These are phyloP conservation scores for Cutaneotrichosporon sp. DNA, from an alignment of 1,284 basidiomycete genomes.

Conservation along the genomic window DNA sequence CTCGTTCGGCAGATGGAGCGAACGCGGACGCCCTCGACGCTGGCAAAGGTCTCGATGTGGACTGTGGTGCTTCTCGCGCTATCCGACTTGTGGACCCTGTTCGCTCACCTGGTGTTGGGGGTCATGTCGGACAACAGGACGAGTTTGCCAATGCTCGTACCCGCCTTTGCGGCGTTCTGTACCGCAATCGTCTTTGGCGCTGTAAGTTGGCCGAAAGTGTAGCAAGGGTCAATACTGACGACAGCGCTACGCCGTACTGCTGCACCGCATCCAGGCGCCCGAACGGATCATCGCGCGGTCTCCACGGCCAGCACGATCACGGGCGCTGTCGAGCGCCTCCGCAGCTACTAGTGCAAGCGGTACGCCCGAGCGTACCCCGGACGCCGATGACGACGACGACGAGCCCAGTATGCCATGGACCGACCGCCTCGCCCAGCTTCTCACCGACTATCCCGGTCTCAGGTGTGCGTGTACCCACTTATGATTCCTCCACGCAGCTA, in stretches of 20 bases:
- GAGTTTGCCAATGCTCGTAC: constrained; percentile 69
- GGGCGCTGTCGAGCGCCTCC: not conserved
- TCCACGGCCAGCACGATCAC: not conserved
- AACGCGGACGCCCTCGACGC: constrained; percentile 69
- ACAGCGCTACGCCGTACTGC: constrained; percentile 74
- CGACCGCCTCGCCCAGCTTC: constrained; percentile 10
- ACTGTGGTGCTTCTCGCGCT: constrained; percentile 70
- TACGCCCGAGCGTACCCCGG: no score
- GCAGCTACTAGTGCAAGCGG: no score
- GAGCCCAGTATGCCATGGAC: constrained; percentile 9
- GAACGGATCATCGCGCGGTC: constrained; percentile 52
- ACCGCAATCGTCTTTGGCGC: constrained; percentile 48
- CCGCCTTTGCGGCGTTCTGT: constrained; percentile 62
- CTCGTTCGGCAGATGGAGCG: constrained; percentile 66
- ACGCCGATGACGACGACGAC: not conserved
- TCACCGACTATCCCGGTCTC: constrained; percentile 4
- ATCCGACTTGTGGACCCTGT: constrained; percentile 74
- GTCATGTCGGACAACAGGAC: constrained; percentile 72
- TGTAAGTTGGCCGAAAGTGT: constrained; percentile 25
- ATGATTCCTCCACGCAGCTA: not conserved
- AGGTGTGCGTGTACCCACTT: not conserved
- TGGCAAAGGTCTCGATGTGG: constrained; percentile 73
- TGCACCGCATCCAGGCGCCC: constrained; percentile 74
- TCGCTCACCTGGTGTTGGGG: constrained; percentile 76
- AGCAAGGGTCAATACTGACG: constrained; percentile 3